Evolutionary conservation across 129 eudicot species (phyloP), one percentile per base, ranked within the genome.

Genomic region (Tanacetum coccineum): DNA sequence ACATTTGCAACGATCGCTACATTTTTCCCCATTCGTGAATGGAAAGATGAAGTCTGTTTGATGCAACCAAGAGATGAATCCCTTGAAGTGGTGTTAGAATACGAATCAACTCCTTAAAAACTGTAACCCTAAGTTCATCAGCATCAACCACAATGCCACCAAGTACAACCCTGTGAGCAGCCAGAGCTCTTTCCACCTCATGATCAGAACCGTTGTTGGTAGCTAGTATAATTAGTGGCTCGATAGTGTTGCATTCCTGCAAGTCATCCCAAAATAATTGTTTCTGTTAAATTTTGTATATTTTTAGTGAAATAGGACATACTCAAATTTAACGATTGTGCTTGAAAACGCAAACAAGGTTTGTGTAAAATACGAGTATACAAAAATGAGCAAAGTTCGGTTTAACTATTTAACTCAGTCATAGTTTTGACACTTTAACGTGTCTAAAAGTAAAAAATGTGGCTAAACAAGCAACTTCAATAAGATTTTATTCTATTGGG

Each of bases 61-160:
- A 30, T 32, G 69, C 76, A 39, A 74, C 70, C 2, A 74, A 66
- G 51, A 69, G 59, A 68, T 64, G 63, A 52, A 74, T 64, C 15
- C 70, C 69, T 70, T 74, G 73, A 18, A 70, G n/a, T 12, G 76
- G 76, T 17, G 79, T 74, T 36, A 74, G 76, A n/a, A 74, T 68
- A 26, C 17, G 55, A 13, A 79, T 62, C 76, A 67, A 19, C 48
- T 68, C 75, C 53, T 74, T 79, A n/a, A 69, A 10, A 28, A 71
- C 65, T 13, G 7, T 68, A 47, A 79, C 59, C 79, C 79, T 68
- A 13, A 74, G 76, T 9, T 66, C 25, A 47, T 63, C 73, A 0
- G 70, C 76, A 6, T 63, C 70, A 4, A 3, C 42, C 30, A 74
- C 6, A 2, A 79, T 49, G 12, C 9, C 2, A 12, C 49, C 72